A percentile compares a stretch with the other conserved stretches of the same genome.
phyloP scores from a whole-genome alignment of 306 rosid genomes.

The Malus orientalis region DNA sequence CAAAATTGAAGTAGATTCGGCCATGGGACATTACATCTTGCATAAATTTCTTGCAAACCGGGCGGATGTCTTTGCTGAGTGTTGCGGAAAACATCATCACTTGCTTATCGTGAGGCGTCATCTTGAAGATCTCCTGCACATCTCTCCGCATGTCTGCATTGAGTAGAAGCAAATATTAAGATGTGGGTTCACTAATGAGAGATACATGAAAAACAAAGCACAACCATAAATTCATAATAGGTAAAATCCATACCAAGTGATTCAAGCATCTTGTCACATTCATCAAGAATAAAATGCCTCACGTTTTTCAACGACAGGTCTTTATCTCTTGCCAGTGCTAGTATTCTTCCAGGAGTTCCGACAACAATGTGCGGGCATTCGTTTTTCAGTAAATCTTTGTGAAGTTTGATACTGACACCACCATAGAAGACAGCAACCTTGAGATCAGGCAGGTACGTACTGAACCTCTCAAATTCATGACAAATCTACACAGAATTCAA shows the following conservation, averaged over 20 bases:
- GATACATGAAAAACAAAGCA: not conserved
- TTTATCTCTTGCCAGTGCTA: conserved; percentile 78
- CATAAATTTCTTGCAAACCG: conserved; percentile 99
- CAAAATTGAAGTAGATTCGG: conserved; percentile 79
- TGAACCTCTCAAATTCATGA: conserved; percentile 96
- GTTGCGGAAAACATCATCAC: conserved; percentile 99
- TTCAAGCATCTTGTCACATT: conserved; percentile 98
- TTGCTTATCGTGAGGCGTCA: conserved; percentile 99
- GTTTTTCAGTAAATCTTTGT: conserved; percentile 81
- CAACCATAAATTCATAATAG: not conserved
- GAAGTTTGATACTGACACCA: conserved; percentile 87
- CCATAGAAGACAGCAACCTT: conserved; percentile 99
- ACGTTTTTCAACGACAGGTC: conserved; percentile 90
- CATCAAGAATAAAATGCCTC: conserved; percentile 90
- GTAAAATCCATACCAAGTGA: conserved; percentile 60
- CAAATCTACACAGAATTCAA: conserved; percentile 49
- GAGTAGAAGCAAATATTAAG: conserved; percentile 13
- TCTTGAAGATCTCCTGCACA: conserved; percentile 93
- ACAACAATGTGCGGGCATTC: conserved; percentile 99
- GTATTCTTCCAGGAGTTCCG: conserved; percentile 96
- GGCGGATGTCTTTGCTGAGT: conserved; percentile 98
- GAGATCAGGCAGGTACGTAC: conserved; percentile 83
- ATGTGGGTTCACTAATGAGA: not conserved
- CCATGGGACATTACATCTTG: conserved; percentile 99
- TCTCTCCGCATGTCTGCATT: conserved; percentile 94